Evolutionary conservation across 2,329 filamentous ascomycete genomes (phyloP), one percentile per base, ranked within the genome.

Genomic region (Phaeosphaeria sp.): DNA sequence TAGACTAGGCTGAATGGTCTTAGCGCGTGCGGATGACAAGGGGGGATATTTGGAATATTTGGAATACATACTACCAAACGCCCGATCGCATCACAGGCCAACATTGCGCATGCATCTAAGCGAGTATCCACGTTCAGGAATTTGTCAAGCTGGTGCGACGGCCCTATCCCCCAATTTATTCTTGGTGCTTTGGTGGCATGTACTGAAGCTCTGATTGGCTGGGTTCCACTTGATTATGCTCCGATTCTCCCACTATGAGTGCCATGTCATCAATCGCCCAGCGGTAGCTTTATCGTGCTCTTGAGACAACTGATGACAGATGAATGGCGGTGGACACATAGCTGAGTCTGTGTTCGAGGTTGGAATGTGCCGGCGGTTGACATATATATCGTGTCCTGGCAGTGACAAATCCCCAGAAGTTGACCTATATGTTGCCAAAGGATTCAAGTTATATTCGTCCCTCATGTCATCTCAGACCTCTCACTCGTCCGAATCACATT

Each of bases 41-140:
- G 5, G 30, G 11, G 3, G 30, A 36, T 6, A 36, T 56, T 21
- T 60, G 30, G 49, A 45, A 60, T 49, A 73, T 73, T 73, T 73
- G 61, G 65, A 74, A 74, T 74, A 67, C 65, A 49, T 21, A 60
- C 59, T 51, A 67, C 59, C 54, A 65, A 57, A 58, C 55, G 36
- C 45, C 43, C 44, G 40, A 49, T 53, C 57, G 56, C 30, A 36
- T 56, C 49, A 45, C 45, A 49, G 43, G 36, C 52, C 44, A 47
- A 39, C 49, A 44, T 48, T 22, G 43, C 55, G 13, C 44, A 51
- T 53, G 27, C 50, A 24, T 20, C 40, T 43, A 33, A 53, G 33
- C 45, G 46, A 44, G 36, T 39, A 40, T 55, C 42, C 55, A 54
- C 25, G 20, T 20, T 48, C 51, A 24, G 56, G 22, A 47, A 69